Percentiles rank a stretch among this genome's conserved stretches.
Evolutionary conservation across 1,284 basidiomycete species (phyloP).

Genomic region (Retiboletus fuscus): DNA sequence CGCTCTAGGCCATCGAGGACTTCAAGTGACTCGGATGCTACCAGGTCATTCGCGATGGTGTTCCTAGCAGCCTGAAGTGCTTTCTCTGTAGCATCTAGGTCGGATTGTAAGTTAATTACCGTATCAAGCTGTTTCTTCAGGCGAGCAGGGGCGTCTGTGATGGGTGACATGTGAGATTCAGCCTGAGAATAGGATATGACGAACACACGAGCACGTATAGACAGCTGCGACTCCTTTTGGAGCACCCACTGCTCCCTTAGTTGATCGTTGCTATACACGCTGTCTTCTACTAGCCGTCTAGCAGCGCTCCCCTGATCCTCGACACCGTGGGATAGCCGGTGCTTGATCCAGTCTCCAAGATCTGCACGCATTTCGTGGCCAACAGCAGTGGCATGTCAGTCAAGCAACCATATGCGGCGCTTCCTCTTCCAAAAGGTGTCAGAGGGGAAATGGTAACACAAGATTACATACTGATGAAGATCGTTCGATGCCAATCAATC

Average conservation of each 20-base stretch:
- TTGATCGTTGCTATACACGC: slow-evolving; percentile 23
- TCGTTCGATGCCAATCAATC: neutral
- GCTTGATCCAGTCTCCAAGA: slow-evolving; percentile 47
- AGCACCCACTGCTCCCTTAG: slow-evolving; percentile 48
- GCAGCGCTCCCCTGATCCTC: slow-evolving; percentile 25
- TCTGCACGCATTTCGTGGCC: slow-evolving; percentile 33
- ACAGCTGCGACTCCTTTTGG: slow-evolving; percentile 48
- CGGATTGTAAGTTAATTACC: slow-evolving; percentile 35
- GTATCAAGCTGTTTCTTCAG: slow-evolving; percentile 53
- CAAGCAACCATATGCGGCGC: slow-evolving; percentile 45
- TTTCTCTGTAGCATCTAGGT: neutral
- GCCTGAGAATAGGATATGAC: too few species aligned
- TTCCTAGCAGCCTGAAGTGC: too few species aligned
- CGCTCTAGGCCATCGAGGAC: slow-evolving; percentile 34
- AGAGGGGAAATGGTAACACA: too few species aligned
- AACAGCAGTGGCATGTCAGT: slow-evolving; percentile 42
- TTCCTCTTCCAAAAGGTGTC: neutral
- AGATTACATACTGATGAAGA: neutral
- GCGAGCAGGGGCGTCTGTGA: slow-evolving; percentile 49
- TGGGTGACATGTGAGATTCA: too few species aligned
- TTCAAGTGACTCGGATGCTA: too few species aligned
- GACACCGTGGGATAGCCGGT: slow-evolving; percentile 41
- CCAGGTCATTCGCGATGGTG: neutral
- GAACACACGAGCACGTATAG: slow-evolving; percentile 43
- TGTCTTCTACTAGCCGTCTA: slow-evolving; percentile 20